A percentile compares a stretch with the other conserved stretches of the same genome.
These are phyloP conservation scores for Colletotrichum eremochloae DNA, from an alignment of 2,329 filamentous ascomycete species.

Conservation along the genomic window DNA sequence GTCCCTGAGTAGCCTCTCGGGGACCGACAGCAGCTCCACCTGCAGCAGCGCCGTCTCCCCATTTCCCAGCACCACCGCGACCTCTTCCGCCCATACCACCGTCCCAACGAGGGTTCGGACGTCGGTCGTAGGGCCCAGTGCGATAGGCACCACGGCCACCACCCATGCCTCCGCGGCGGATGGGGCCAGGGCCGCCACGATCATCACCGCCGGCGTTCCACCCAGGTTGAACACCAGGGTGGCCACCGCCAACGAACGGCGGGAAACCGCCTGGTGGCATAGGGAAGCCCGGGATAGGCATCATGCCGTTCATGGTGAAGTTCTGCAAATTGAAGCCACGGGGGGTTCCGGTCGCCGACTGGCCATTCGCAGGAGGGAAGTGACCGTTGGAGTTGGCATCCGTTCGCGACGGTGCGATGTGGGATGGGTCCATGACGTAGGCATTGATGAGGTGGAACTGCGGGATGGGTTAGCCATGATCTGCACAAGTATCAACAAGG, in stretches of 20 bases:
- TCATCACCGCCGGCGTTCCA: conserved; percentile 68
- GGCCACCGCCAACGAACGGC: conserved; percentile 67
- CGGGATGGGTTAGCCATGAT: conserved; percentile 49
- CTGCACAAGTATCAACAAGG: conserved; percentile 1
- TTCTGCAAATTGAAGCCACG: conserved; percentile 90
- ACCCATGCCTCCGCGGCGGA: conserved; percentile 74
- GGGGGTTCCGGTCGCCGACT: conserved; percentile 85
- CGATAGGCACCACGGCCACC: conserved; percentile 69
- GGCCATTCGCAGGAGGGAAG: conserved; percentile 85
- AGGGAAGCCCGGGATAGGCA: conserved; percentile 72
- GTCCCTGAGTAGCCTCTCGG: conserved; percentile 90
- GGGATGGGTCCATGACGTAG: conserved; percentile 93
- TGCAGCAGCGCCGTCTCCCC: conserved; percentile 78
- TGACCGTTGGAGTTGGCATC: conserved; percentile 97
- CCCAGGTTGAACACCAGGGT: conserved; percentile 56
- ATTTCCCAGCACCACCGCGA: conserved; percentile 68
- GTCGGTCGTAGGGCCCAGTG: conserved; percentile 80
- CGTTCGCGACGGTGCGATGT: conserved; percentile 92
- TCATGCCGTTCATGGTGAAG: conserved; percentile 71
- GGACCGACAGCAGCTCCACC: conserved; percentile 85
- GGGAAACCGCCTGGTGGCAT: conserved; percentile 62
- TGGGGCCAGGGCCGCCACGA: conserved; percentile 72
- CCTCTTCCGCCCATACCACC: conserved; percentile 64
- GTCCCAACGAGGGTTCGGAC: conserved; percentile 68
- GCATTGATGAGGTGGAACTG: conserved; percentile 92